These are phyloP conservation scores for Tetraselmis striata DNA, from an alignment of 139 green algal genomes.

Conservation along the genomic window DNA sequence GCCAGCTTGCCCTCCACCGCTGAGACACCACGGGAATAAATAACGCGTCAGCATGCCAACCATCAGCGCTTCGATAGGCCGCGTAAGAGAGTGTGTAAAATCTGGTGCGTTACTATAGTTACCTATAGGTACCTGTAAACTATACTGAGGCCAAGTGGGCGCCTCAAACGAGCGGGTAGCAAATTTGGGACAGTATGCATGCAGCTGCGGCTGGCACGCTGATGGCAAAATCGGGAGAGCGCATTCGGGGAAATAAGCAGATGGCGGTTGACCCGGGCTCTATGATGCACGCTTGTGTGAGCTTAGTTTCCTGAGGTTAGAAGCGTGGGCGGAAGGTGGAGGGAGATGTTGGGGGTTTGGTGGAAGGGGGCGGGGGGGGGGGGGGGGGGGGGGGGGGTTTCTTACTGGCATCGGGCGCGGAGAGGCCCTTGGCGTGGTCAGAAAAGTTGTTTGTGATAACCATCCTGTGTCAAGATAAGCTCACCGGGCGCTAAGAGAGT, in stretches of 20 bases:
- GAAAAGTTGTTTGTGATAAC: not conserved
- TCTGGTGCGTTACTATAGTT: conserved; percentile 26
- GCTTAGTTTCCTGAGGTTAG: no score
- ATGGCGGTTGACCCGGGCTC: not conserved
- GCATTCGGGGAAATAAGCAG: not conserved
- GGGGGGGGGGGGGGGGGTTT: not conserved
- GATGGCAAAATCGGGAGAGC: not conserved
- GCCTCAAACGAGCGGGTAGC: no score
- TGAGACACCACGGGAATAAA: conserved; percentile 19
- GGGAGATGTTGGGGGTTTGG: not conserved
- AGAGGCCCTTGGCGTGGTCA: not conserved
- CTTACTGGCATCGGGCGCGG: not conserved
- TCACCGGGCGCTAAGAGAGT: no score
- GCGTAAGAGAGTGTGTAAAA: no score
- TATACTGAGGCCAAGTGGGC: no score
- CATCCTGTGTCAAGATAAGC: no score
- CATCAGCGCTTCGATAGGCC: conserved; percentile 23
- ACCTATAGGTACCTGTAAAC: conserved; percentile 12
- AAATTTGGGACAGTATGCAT: no score
- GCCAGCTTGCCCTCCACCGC: conserved; percentile 39
- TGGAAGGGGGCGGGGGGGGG: not conserved
- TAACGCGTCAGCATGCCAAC: conserved; percentile 2
- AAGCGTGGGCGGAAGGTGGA: not conserved
- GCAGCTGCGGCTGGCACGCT: no score
- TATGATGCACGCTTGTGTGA: no score